phyloP scores from a whole-genome alignment of 1,139 yeast genomes.

The Wickerhamiella infanticola region DNA sequence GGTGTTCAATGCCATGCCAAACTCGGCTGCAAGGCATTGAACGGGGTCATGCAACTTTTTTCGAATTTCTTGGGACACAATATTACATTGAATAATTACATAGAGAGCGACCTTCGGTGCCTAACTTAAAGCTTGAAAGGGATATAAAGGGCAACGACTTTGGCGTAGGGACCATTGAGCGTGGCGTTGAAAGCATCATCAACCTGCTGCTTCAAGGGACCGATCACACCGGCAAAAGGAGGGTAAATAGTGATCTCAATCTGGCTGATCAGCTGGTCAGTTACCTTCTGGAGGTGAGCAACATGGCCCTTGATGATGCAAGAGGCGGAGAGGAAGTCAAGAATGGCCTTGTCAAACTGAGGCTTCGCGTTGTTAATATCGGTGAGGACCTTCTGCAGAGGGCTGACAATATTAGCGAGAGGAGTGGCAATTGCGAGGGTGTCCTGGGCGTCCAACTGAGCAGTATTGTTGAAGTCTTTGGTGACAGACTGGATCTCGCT shows the following conservation, averaged over 20 bases:
- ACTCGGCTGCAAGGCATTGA: no score
- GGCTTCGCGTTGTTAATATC: constrained; percentile 1
- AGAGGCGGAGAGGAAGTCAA: constrained; percentile 6
- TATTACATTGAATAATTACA: no score
- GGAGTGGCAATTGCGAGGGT: not conserved
- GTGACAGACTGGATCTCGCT: not conserved
- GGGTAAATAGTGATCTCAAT: constrained; percentile 1
- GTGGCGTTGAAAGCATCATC: constrained; percentile 1
- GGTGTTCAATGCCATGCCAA: no score
- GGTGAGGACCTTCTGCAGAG: not conserved
- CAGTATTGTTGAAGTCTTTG: not conserved
- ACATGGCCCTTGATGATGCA: constrained; percentile 6
- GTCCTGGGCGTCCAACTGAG: not conserved
- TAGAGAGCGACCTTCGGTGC: no score
- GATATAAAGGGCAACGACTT: not conserved
- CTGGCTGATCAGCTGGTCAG: constrained; percentile 1
- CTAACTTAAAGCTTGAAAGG: not conserved
- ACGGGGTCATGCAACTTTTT: no score
- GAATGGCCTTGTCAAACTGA: constrained; percentile 7
- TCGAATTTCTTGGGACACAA: no score
- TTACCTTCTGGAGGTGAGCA: not conserved
- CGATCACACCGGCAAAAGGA: not conserved
- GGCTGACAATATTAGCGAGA: not conserved
- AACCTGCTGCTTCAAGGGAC: not conserved
- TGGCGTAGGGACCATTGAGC: not conserved